Base-by-base conservation (phyloP, 352 stramenopile genomes). In the Pythium aphanidermatum region DNA sequence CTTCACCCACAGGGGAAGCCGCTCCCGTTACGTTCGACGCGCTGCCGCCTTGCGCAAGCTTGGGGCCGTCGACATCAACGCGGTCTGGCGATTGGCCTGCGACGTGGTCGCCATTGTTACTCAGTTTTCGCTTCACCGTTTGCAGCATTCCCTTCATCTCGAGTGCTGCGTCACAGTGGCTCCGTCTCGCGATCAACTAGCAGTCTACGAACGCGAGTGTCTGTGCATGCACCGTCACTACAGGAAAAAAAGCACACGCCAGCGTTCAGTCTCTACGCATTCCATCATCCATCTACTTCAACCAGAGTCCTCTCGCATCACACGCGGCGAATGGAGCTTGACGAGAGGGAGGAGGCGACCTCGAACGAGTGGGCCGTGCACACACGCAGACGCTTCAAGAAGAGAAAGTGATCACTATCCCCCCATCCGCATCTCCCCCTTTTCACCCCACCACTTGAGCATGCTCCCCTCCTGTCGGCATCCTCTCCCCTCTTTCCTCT, bases 141-240 rank as follows among this genome's bases (percentile, higher is more conserved):
- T 92, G 81, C 47, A 93, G 68, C 81, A 93, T 93, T 47, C 80
- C 80, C 72, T 93, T 93, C 81, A 93, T 92, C 27, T 60, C 70
- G 65, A 65, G 63, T 29, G 33, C 37, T 40, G 38, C 45, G 44
- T 46, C 47, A 36, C 37, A 27, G 40, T 50, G 54, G 23, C 47
- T 45, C 35, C 56, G 41, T 51, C 21, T n/a, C 53, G 20, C 16
- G 21, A 46, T 20, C n/a, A 34, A 48, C n/a, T 19, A 17, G 17
- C 23, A 21, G 28, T 55, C 43, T 49, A 37, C 43, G 51, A 55
- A 54, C 32, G 39, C 28, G 40, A 59, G 46, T 19, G 37, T 20
- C 49, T 56, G 38, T 58, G 44, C 31, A 43, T 9, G 37, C 39
- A 55, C 39, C 42, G 35, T 34, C 40, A 46, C 29, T 32, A 27